A percentile compares a stretch with the other conserved stretches of the same genome.
These are phyloP conservation scores for Vigna nakashimae DNA, from an alignment of 306 rosid species.

Conservation along the genomic window DNA sequence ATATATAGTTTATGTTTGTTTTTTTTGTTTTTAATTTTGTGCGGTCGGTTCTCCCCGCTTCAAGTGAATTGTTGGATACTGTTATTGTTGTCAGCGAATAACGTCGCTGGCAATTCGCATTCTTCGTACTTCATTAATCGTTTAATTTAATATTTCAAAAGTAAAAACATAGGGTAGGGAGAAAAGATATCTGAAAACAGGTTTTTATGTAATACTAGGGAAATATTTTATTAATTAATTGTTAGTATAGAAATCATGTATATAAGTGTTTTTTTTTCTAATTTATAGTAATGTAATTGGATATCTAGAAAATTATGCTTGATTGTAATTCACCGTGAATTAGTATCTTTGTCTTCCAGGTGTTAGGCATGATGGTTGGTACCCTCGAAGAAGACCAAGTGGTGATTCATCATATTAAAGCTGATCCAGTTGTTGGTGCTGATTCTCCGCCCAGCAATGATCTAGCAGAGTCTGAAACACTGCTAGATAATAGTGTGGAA, in stretches of 20 bases:
- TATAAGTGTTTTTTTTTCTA: background rate
- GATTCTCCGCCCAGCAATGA: constrained; percentile 44
- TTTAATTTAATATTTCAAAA: background rate
- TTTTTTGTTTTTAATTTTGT: background rate
- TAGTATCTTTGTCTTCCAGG: constrained; percentile 32
- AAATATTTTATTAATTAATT: too few relatives aligned
- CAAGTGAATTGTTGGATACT: too few relatives aligned
- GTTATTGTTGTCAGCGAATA: too few relatives aligned
- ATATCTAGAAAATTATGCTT: background rate
- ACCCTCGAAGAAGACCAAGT: constrained; percentile 58
- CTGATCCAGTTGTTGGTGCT: constrained; percentile 21
- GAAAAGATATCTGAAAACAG: background rate
- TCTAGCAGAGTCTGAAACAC: constrained; percentile 33
- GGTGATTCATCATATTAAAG: constrained; percentile 33
- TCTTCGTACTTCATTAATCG: background rate
- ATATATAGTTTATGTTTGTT: background rate
- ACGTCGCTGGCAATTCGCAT: too few relatives aligned
- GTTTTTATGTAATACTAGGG: too few relatives aligned
- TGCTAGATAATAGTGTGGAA: constrained; percentile 25
- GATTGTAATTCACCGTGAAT: background rate
- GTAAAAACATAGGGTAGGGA: background rate
- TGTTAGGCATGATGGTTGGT: constrained; percentile 51
- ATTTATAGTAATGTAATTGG: background rate
- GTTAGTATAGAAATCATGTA: too few relatives aligned
- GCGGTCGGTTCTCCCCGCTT: background rate